Conservation (phyloP, 1,284 basidiomycete species). For the Waitea zeae region DNA sequence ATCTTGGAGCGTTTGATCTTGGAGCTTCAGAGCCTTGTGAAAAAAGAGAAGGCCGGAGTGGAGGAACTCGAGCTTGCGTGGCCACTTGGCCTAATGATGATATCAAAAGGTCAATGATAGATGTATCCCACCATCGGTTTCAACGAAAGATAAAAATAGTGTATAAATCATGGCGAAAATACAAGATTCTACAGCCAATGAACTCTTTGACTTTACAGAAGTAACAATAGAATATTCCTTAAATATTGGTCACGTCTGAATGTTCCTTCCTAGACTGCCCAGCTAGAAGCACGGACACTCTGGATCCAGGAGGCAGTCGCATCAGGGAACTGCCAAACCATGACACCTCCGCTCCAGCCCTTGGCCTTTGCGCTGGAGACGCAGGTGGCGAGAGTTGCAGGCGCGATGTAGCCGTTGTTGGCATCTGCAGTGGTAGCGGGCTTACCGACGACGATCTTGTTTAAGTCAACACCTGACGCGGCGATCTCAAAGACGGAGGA, state of each 20-base stretch:
- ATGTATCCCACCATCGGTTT: slow-evolving; percentile 8
- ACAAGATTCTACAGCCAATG: background rate
- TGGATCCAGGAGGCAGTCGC: slow-evolving; percentile 30
- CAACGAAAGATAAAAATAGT: background rate
- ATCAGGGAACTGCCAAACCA: slow-evolving; percentile 30
- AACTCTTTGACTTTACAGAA: background rate
- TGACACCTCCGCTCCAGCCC: slow-evolving; percentile 42
- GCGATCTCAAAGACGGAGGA: slow-evolving; percentile 12
- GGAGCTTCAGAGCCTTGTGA: background rate
- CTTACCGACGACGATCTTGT: slow-evolving; percentile 14
- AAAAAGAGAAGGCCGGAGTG: background rate
- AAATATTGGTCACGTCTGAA: too few species aligned
- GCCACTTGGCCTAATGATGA: background rate
- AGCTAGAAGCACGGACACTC: slow-evolving; percentile 22
- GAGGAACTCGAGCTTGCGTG: background rate
- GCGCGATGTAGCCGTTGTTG: slow-evolving; percentile 35
- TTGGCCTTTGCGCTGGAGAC: slow-evolving; percentile 30
- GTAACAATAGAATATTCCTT: background rate
- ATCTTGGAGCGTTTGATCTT: background rate
- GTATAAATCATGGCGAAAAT: background rate
- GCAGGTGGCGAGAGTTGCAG: slow-evolving; percentile 34
- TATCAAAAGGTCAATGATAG: background rate
- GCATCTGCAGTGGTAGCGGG: slow-evolving; percentile 9
- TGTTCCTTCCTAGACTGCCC: too few species aligned
- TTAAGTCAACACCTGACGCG: slow-evolving; percentile 7